Evolutionary conservation across 768 basidiomycete species (phyloP), one percentile per base, ranked within the genome.

Genomic region (Serendipita sp.): DNA sequence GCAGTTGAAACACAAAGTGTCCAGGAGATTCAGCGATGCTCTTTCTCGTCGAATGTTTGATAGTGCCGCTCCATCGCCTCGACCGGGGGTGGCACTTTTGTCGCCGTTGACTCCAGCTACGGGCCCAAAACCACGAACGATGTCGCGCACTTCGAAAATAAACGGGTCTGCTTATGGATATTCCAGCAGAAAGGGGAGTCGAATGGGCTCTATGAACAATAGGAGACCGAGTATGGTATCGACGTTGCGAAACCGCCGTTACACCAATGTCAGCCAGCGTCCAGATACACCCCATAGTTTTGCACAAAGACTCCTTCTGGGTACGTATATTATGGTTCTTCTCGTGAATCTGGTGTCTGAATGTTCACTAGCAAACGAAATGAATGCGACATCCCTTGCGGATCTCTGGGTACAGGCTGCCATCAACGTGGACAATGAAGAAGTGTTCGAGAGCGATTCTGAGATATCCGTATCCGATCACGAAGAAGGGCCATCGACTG

Each of bases 401-500:
- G 95, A 97, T 74, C 77, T 99, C 24, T 99, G 96, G 96, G 91
- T 98, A 63, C 92, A 92, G 3, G 89, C 94, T 18, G 96, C 95
- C 3, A 91, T 95, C 76, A 96, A 95, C 66, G 91, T 86, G 35
- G 93, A 95, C 71, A 88, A 89, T 69, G 92, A 93, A 68, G 86
- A 92, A 65, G 85, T 85, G 2, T 88, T 88, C 66, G 83, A 85
- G 69, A 77, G 75, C 10, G 85, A 84, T 65, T 75, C 67, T 38
- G 75, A 71, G 34, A 70, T 71, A 11, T 76, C 71, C 10, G 73
- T 69, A 1, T 75, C 76, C 2, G 76, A 77, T n/a, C 70, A 68
- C 24, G 73, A 70, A 34, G 68, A 69, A 46, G 73, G 72, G 32
- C 64, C 46, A 13, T 66, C 60, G 64, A 70, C 18, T 62, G 13